Percentiles rank a stretch among this genome's conserved stretches.
Conservation (phyloP, 164 flowering plant genomes). For the Nymphaea colorata region DNA sequence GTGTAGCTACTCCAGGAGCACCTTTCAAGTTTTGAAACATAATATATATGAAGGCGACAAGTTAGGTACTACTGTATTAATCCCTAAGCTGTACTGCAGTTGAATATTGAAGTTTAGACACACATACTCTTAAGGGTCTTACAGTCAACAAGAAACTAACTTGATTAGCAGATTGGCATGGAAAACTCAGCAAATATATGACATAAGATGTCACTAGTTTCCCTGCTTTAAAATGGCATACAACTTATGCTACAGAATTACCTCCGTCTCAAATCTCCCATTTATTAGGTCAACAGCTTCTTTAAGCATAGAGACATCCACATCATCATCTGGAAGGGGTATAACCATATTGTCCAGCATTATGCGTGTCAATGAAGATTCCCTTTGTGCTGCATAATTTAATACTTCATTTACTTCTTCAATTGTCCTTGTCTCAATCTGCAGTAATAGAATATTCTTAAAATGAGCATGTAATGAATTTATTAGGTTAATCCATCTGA, state of each 20-base stretch:
- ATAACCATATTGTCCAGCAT: conserved; percentile 98
- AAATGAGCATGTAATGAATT: background rate
- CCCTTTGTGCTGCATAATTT: conserved; percentile 47
- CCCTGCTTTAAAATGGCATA: background rate
- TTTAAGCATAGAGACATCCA: conserved; percentile 84
- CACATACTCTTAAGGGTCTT: too few relatives aligned
- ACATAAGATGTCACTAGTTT: too few relatives aligned
- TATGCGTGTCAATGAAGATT: conserved; percentile 72
- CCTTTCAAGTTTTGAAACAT: too few relatives aligned
- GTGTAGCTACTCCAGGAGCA: too few relatives aligned
- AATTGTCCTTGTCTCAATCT: conserved; percentile 92
- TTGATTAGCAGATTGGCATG: too few relatives aligned
- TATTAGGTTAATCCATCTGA: background rate
- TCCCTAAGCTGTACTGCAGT: too few relatives aligned
- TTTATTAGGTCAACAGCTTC: conserved; percentile 74
- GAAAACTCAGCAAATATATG: too few relatives aligned
- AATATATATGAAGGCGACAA: too few relatives aligned
- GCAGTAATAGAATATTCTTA: conserved; percentile 1
- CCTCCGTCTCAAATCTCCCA: conserved; percentile 96
- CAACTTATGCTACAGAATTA: conserved; percentile 11
- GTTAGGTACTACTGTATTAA: too few relatives aligned
- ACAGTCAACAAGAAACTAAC: too few relatives aligned
- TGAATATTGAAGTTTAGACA: too few relatives aligned
- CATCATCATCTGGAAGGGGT: conserved; percentile 67
- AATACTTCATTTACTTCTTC: conserved; percentile 86